Conservation (phyloP, 441 rosid genomes). For the Oxalis stricta region DNA sequence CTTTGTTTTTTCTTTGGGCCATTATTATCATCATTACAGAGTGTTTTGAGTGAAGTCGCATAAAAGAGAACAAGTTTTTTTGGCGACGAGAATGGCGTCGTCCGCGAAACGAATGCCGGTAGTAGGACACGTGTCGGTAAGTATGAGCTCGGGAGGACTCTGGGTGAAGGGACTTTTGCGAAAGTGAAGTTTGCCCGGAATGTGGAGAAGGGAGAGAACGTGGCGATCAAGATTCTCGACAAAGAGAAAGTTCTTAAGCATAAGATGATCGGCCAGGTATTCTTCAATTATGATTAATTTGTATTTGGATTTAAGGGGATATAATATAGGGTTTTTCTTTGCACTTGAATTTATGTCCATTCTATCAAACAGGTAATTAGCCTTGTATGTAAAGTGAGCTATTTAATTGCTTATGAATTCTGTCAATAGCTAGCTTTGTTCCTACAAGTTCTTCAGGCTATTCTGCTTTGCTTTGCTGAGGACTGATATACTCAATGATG, state of each 20-base stretch:
- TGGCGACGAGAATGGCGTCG: slow-evolving; percentile 23
- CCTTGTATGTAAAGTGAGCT: too few relatives aligned
- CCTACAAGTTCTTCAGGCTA: too few relatives aligned
- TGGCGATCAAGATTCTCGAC: slow-evolving; percentile 84
- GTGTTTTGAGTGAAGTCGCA: not conserved
- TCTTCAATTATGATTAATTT: not conserved
- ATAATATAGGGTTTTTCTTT: not conserved
- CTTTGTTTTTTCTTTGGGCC: too few relatives aligned
- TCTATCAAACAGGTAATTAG: too few relatives aligned
- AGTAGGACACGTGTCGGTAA: slow-evolving; percentile 78
- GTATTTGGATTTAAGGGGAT: not conserved
- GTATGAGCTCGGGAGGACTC: slow-evolving; percentile 84
- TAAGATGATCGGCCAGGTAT: slow-evolving; percentile 89
- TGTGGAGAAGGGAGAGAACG: slow-evolving; percentile 49
- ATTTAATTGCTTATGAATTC: too few relatives aligned
- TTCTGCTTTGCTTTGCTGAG: too few relatives aligned
- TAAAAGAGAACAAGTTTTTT: not conserved
- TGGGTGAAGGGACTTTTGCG: slow-evolving; percentile 93
- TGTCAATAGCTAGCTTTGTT: too few relatives aligned
- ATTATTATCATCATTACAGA: too few relatives aligned
- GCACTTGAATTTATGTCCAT: not conserved
- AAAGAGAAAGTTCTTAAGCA: slow-evolving; percentile 78
- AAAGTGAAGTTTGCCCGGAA: slow-evolving; percentile 91
- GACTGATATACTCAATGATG: too few relatives aligned
- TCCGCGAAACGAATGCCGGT: slow-evolving; percentile 21